Evolutionary conservation across 106 monocot genomes (phyloP), one percentile per base, ranked within the genome.

Genomic region (Iris macrosiphon): DNA sequence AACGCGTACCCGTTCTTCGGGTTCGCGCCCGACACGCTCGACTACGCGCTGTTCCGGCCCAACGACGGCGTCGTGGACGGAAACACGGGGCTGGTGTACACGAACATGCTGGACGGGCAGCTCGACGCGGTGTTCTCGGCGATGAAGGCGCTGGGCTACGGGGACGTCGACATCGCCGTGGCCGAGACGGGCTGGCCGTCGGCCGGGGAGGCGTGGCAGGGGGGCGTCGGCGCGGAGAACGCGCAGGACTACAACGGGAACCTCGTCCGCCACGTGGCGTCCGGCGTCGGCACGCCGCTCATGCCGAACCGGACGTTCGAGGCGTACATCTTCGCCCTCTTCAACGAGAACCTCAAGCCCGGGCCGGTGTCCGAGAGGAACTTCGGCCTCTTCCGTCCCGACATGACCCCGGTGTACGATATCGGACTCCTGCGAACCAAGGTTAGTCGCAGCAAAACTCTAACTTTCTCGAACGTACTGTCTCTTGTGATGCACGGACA

Each of bases 1-100:
- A 98, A 90, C 59, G 80, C 96, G 0, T 87, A 92, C 68, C 85
- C 92, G 0, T 92, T 71, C 79, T 87, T 87, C 32, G 87, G 87
- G 4, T 77, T 56, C 83, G 52, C 49, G 6, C 33, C 23, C 13
- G 76, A 79, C 16, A 87, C 83, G 7, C 73, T 92, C 2, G 66
- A 92, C 40, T 83, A 74, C 55, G 92, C 87, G 0, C 61, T 87
- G 11, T 92, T 92, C 64, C 55, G 82, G 50, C 25, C 73, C 14
- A 79, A 72, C 57, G 17, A 48, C 9, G 82, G 79, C 18, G 55
- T 79, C 39, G n/a, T 60, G 24, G 92, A 92, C 61, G 14, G 31
- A 4, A 27, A 45, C 40, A 83, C 92, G 1, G 61, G 76, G 15
- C 15, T 76, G 40, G 14, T 41, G n/a, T 92, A 92, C 76, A 40